Conservation (phyloP, 176 grass and related monocot species). For the Microstegium vimineum region DNA sequence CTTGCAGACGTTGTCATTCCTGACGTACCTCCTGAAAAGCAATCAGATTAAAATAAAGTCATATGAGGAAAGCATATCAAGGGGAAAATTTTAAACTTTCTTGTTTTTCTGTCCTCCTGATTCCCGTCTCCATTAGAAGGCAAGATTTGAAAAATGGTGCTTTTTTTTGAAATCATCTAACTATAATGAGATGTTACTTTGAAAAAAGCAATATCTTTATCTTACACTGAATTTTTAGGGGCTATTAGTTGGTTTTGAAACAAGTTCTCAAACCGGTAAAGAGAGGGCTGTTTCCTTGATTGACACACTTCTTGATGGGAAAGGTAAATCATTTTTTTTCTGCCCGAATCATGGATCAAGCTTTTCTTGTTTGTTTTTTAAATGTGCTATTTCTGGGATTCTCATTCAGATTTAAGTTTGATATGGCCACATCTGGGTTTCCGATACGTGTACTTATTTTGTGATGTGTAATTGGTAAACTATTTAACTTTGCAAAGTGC, state of each 20-base stretch:
- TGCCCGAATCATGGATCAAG: neutral
- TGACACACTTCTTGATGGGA: slow-evolving; percentile 99
- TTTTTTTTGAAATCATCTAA: neutral
- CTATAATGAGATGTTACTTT: slow-evolving; percentile 22
- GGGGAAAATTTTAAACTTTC: slow-evolving; percentile 95
- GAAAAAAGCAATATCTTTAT: neutral
- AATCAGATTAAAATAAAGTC: slow-evolving; percentile 88
- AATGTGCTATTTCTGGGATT: neutral
- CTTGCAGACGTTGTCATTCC: slow-evolving; percentile 84
- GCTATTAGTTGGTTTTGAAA: slow-evolving; percentile 88
- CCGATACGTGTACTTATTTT: neutral
- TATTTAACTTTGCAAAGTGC: neutral
- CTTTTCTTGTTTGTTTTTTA: neutral
- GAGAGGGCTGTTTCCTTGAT: slow-evolving; percentile 89
- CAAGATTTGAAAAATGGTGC: slow-evolving; percentile 2
- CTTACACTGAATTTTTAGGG: slow-evolving; percentile 50
- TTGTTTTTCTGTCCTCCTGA: slow-evolving; percentile 96
- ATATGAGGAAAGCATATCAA: slow-evolving; percentile 99
- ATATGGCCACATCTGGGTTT: neutral
- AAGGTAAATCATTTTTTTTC: slow-evolving; percentile 44
- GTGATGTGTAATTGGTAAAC: slow-evolving; percentile 2
- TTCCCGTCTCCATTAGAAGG: slow-evolving; percentile 98
- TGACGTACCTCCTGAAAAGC: slow-evolving; percentile 94
- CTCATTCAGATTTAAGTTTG: neutral
- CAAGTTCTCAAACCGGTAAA: slow-evolving; percentile 96